Base-by-base conservation (phyloP, 2,329 filamentous ascomycete genomes). In the Fusarium ambrosium region DNA sequence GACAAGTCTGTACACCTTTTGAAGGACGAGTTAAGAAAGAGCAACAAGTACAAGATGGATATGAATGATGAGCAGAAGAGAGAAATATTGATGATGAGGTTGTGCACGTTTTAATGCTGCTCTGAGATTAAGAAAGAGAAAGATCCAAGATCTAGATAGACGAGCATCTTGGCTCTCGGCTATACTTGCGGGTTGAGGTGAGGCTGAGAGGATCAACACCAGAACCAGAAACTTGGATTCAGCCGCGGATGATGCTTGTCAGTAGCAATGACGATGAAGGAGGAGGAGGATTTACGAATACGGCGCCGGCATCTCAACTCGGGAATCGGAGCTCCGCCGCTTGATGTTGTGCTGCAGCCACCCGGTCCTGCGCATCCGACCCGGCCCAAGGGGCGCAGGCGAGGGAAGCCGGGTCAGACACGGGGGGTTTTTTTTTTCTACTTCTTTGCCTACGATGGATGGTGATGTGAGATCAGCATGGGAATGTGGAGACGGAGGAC, bases 1-100 rank as follows among this genome's bases (percentile, higher is more conserved):
- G 66, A 48, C 60, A 70, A 67, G 66, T 78, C 65, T 78, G 70
- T 51, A 68, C 76, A 78, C 76, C 76, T 65, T 70, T 41, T 51
- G 29, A 29, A 36, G n/a, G 14, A 20, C 10, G 37, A 39, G 24
- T 51, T 51, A 27, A 34, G 16, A 18, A 53, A 20, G 43, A 18
- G 18, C 37, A 24, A 16, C 11, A 51, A 13, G 13, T 20, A 29
- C 20, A 62, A 43, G 18, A 11, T 22, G 37, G 24, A 51, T 5
- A 51, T n/a, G 56, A 29, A 41, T 39, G 27, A 18, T 56, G 9
- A n/a, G 27, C 5, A 53, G 27, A n/a, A 20, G 48, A 13, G 27
- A 32, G 13, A 32, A n/a, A 32, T 53, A 24, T 24, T 24, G 22
- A 27, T 8, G 22, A 27, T 18, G n/a, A n/a, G 10, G 18, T 11